Evolutionary conservation across 2,329 filamentous ascomycete genomes (phyloP).

Genomic region (Stagonosporopsis tanaceti): DNA sequence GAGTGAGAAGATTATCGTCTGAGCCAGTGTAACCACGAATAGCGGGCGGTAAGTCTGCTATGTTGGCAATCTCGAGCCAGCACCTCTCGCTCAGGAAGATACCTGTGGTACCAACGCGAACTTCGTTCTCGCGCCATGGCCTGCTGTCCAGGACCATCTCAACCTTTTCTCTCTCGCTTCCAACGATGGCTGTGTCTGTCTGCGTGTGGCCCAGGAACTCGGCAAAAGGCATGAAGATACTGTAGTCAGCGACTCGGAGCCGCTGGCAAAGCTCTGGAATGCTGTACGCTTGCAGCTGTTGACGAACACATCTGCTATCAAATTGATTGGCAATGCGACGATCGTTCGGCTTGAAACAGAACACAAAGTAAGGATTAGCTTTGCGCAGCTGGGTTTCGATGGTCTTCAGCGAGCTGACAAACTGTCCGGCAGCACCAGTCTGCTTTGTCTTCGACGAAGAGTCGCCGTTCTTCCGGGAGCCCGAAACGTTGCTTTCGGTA

Average conservation of each 20-base stretch:
- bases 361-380: constrained; percentile 94
- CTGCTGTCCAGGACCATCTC: constrained; percentile 92
- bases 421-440: constrained; percentile 92
- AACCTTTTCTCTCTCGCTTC: constrained; percentile 89
- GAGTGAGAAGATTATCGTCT: constrained; percentile 64
- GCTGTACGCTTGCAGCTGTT: constrained; percentile 92
- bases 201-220: constrained; percentile 93
- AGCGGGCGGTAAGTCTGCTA: constrained; percentile 65
- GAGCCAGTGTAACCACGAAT: constrained; percentile 39
- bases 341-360: constrained; percentile 97
- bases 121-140: constrained; percentile 91
- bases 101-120: constrained; percentile 87
- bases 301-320: constrained; percentile 96
- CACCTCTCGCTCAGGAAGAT: constrained; percentile 95
- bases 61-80: constrained; percentile 88
- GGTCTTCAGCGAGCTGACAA: constrained; percentile 86
- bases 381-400: constrained; percentile 87
- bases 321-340: constrained; percentile 97
- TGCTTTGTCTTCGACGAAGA: constrained; percentile 64
- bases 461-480: constrained; percentile 48
- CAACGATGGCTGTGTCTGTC: constrained; percentile 83
- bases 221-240: constrained; percentile 91
- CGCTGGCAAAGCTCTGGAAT: constrained; percentile 97
- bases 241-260: constrained; percentile 92
- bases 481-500: constrained; percentile 51